Evolutionary conservation across 1,139 yeast genomes (phyloP).

Genomic region (Yamadazyma pseudoaaseri): DNA sequence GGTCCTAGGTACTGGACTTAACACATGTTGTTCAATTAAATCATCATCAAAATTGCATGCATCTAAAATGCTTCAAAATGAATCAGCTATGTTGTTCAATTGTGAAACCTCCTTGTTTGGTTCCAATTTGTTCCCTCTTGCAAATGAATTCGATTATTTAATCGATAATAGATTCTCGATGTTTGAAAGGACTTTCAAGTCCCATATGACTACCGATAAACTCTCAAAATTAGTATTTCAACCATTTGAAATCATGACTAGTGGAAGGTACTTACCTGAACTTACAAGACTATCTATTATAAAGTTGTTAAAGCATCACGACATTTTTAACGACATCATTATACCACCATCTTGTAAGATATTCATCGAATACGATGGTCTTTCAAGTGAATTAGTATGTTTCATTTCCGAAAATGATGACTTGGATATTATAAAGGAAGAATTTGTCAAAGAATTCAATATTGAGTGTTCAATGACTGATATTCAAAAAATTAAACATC

Average conservation of each 20-base stretch:
- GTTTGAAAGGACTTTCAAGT: slow-evolving; percentile 20
- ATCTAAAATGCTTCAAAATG: slow-evolving; percentile 21
- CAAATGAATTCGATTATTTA: slow-evolving; percentile 39
- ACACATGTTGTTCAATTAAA: slow-evolving; percentile 40
- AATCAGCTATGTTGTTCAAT: slow-evolving; percentile 30
- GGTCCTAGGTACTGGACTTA: slow-evolving; percentile 49
- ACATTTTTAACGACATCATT: slow-evolving; percentile 23
- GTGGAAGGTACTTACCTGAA: slow-evolving; percentile 60
- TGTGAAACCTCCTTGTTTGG: slow-evolving; percentile 46
- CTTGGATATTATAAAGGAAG: slow-evolving; percentile 18
- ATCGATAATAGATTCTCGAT: slow-evolving; percentile 21
- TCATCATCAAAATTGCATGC: slow-evolving; percentile 20
- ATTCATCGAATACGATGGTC: slow-evolving; percentile 31
- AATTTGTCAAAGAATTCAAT: slow-evolving; percentile 22
- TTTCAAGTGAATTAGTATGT: slow-evolving; percentile 41
- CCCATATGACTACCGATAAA: slow-evolving; percentile 32
- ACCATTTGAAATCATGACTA: slow-evolving; percentile 53
- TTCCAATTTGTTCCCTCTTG: slow-evolving; percentile 26
- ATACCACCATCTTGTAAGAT: slow-evolving; percentile 11
- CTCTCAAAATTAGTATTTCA: slow-evolving; percentile 40
- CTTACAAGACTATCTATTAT: slow-evolving; percentile 42
- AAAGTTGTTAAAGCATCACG: slow-evolving; percentile 29
- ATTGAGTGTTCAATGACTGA: slow-evolving; percentile 26
- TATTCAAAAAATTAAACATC: slow-evolving; percentile 23
- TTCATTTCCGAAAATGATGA: slow-evolving; percentile 31